A percentile compares a stretch with the other conserved stretches of the same genome.
phyloP scores from a whole-genome alignment of 2,329 filamentous ascomycete species.

The Cercospora canescens region DNA sequence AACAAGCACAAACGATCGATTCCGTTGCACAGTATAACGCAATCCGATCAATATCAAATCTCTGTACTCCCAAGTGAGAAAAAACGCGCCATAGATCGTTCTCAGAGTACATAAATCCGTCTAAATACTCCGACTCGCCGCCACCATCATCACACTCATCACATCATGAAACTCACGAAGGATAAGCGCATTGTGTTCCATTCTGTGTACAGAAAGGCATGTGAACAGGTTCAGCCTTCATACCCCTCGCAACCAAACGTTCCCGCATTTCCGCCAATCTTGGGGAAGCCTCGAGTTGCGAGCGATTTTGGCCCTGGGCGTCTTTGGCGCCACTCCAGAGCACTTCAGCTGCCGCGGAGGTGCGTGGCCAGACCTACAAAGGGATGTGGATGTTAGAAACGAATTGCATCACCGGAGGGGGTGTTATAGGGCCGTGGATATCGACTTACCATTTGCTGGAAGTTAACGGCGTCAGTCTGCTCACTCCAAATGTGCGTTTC shows the following conservation, averaged over 20 bases:
- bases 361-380: constrained; percentile 68
- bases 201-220: constrained; percentile 73
- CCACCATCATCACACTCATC: too few relatives aligned
- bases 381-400: constrained; percentile 1
- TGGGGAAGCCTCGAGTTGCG: constrained; percentile 67
- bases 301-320: constrained; percentile 64
- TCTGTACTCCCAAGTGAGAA: too few relatives aligned
- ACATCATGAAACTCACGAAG: constrained; percentile 6
- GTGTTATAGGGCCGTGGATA: not conserved
- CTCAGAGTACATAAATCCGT: too few relatives aligned
- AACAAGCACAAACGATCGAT: not conserved
- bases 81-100: too few relatives aligned
- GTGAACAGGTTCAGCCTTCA: constrained; percentile 65
- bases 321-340: constrained; percentile 76
- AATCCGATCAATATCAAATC: too few relatives aligned
- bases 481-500: constrained; percentile 83
- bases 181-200: constrained; percentile 48
- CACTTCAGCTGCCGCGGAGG: constrained; percentile 72
- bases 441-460: constrained; percentile 61
- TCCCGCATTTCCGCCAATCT: constrained; percentile 75
- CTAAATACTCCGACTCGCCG: too few relatives aligned
- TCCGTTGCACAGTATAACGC: not conserved
- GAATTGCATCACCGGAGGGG: not conserved
- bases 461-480: constrained; percentile 70
- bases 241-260: constrained; percentile 67